These are phyloP conservation scores for Triticum turgidum DNA, from an alignment of 176 grass and related monocot species.

Conservation along the genomic window DNA sequence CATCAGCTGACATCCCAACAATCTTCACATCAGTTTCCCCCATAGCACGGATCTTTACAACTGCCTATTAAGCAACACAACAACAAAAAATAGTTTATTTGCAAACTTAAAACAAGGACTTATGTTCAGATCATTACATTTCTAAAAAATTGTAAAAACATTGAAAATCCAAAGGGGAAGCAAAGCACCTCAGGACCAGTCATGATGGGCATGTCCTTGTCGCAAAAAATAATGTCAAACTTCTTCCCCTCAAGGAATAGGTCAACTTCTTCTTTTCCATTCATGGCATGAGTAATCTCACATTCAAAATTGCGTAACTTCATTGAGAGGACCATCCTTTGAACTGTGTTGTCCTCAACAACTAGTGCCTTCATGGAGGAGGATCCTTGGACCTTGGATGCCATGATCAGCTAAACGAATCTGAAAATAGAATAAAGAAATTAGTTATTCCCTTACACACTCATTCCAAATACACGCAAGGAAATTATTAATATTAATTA, in stretches of 20 bases:
- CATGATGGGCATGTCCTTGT: slow-evolving; percentile 33
- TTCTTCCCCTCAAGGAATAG: slow-evolving; percentile 22
- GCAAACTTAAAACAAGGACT: background rate
- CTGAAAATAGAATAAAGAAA: background rate
- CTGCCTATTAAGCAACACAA: background rate
- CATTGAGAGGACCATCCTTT: background rate
- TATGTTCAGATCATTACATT: background rate
- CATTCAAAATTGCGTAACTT: background rate
- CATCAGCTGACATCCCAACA: slow-evolving; percentile 27
- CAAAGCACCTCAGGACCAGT: slow-evolving; percentile 25
- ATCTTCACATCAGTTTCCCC: slow-evolving; percentile 30
- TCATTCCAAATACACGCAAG: background rate
- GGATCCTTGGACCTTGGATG: background rate
- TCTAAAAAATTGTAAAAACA: too few relatives aligned
- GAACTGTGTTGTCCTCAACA: slow-evolving; percentile 13
- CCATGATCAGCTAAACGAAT: background rate
- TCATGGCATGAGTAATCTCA: background rate
- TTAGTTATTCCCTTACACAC: background rate
- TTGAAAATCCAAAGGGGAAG: too few relatives aligned
- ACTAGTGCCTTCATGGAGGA: background rate
- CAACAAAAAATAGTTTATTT: background rate
- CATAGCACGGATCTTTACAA: slow-evolving; percentile 30
- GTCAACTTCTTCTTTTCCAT: slow-evolving; percentile 37
- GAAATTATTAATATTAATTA: background rate
- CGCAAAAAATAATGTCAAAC: slow-evolving; percentile 29